Percentiles rank a stretch among this genome's conserved stretches.
These are phyloP conservation scores for Amauroascus niger DNA, from an alignment of 2,329 filamentous ascomycete genomes.

Conservation along the genomic window DNA sequence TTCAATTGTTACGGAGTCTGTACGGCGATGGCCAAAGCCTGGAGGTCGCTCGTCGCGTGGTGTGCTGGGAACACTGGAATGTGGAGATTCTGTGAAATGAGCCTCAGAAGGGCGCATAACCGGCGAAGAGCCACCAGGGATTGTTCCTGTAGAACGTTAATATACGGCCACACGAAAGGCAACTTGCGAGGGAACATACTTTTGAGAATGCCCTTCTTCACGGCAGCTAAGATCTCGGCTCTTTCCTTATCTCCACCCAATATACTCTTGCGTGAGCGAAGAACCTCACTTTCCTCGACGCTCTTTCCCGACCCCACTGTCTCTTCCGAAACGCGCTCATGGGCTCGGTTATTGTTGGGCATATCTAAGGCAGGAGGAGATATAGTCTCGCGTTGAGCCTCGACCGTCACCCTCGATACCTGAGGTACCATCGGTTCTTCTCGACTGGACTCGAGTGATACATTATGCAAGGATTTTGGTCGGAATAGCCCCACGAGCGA, in stretches of 20 bases:
- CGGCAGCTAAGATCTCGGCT: slow-evolving; percentile 80
- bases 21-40: slow-evolving; percentile 50
- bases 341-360: neutral
- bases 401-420: slow-evolving; percentile 90
- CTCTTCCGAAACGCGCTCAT: slow-evolving; percentile 13
- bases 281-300: slow-evolving; percentile 43
- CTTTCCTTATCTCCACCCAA: slow-evolving; percentile 82
- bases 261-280: slow-evolving; percentile 65
- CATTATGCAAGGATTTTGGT: slow-evolving; percentile 81
- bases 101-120: slow-evolving; percentile 52
- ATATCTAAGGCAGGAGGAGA: slow-evolving; percentile 32
- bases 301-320: slow-evolving; percentile 30
- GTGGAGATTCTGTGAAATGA: slow-evolving; percentile 63
- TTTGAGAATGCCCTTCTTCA: slow-evolving; percentile 93
- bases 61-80: slow-evolving; percentile 78
- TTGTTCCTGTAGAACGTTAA: slow-evolving; percentile 11
- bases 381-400: slow-evolving; percentile 78
- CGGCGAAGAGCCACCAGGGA: slow-evolving; percentile 51
- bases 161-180: neutral
- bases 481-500: slow-evolving; percentile 91
- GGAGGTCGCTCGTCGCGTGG: slow-evolving; percentile 63
- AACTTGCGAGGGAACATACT: slow-evolving; percentile 45
- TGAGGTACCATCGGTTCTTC: slow-evolving; percentile 63
- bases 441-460: slow-evolving; percentile 57
- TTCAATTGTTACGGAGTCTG: slow-evolving; percentile 61